Evolutionary conservation across 169 alveolate species (phyloP), one percentile per base, ranked within the genome.

Genomic region (Plasmodium sp.): DNA sequence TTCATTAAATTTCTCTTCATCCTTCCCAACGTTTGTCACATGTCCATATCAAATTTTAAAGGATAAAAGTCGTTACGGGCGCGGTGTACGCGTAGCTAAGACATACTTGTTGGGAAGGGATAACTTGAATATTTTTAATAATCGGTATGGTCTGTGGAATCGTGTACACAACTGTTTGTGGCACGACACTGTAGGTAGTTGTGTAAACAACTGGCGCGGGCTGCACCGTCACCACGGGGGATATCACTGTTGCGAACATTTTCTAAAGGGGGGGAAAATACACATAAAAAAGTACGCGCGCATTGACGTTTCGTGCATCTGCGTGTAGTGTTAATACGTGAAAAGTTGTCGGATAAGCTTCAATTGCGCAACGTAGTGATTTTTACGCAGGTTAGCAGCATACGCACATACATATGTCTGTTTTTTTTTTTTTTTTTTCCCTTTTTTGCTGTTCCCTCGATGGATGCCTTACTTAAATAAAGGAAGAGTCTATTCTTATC

Each of bases 101-200:
- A 22, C 93, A 86, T 18, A 86, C 77, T 54, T 75, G 93, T 14
- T 34, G 93, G 31, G 93, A 16, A 54, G 93, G 93, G 67, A 86
- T 79, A 14, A 86, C 93, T 34, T 86, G 93, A 36, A 86, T 56
- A 41, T 86, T 86, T 86, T 86, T 86, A 79, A 86, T 79, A 56
- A 71, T 48, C 18, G 93, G 93, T 51, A 86, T 36, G 31, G 33
- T 77, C 14, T 77, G 62, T 75, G 93, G 93, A 75, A 86, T 56
- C 33, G 93, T 86, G 12, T 75, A 86, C 12, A 86, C 93, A 74
- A 86, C 93, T 79, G 93, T 86, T 75, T 86, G 93, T 31, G 93
- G 93, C 45, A 86, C 93, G 31, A 86, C 93, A 34, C 67, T 86
- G 62, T 86, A 86, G 9, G 93, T 86, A n/a, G 93, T 85, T 85